Percentiles rank a stretch among this genome's conserved stretches.
These are phyloP conservation scores for Plasmopara halstedii DNA, from an alignment of 352 stramenopile genomes.

Conservation along the genomic window DNA sequence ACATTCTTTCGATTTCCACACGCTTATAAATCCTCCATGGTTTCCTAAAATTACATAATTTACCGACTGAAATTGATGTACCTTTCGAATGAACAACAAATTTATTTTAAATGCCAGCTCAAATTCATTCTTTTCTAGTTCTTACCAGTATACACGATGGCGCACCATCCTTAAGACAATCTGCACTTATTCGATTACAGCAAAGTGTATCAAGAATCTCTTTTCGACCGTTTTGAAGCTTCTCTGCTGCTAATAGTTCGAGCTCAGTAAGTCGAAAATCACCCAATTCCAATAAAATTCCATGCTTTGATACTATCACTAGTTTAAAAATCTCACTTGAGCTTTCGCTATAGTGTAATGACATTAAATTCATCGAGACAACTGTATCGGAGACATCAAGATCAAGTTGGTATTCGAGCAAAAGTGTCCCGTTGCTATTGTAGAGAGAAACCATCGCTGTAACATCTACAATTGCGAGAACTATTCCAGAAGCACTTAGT, in stretches of 20 bases:
- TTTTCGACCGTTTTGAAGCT: slow-evolving; percentile 7
- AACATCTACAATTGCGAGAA: slow-evolving; percentile 24
- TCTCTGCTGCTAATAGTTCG: slow-evolving; percentile 17
- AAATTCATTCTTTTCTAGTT: not conserved
- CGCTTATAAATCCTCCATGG: slow-evolving; percentile 9
- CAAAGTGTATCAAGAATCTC: slow-evolving; percentile 22
- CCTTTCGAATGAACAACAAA: slow-evolving; percentile 6
- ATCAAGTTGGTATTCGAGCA: slow-evolving; percentile 15
- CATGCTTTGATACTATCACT: slow-evolving; percentile 21
- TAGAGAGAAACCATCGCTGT: slow-evolving; percentile 22
- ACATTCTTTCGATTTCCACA: slow-evolving; percentile 5
- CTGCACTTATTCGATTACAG: slow-evolving; percentile 12
- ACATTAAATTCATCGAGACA: slow-evolving; percentile 13
- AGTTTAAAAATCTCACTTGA: slow-evolving; percentile 16
- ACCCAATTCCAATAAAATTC: slow-evolving; percentile 13
- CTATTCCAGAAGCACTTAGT: slow-evolving; percentile 29
- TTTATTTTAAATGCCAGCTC: not conserved
- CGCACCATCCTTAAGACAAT: slow-evolving; percentile 3
- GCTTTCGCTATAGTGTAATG: not conserved
- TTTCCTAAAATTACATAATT: slow-evolving; percentile 15
- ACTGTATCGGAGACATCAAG: slow-evolving; percentile 6
- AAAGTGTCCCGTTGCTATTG: slow-evolving; percentile 14
- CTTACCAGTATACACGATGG: slow-evolving; percentile 20
- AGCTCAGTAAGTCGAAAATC: slow-evolving; percentile 25
- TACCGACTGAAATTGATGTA: slow-evolving; percentile 2